phyloP scores from a whole-genome alignment of 208 protist genomes.

The Trypanosoma avium region DNA sequence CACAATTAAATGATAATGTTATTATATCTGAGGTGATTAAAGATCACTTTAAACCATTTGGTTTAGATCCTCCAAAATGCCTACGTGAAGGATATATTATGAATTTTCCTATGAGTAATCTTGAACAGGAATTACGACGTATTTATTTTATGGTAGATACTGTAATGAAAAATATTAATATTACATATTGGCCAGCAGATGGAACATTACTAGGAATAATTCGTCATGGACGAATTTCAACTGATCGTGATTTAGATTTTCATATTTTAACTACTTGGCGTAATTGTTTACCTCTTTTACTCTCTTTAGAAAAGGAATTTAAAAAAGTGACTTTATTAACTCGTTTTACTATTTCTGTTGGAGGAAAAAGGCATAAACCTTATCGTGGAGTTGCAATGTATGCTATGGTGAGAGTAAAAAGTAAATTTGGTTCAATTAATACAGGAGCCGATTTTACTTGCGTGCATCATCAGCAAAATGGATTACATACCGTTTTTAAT shows the following conservation, averaged over 20 bases:
- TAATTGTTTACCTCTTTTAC: slow-evolving; percentile 2
- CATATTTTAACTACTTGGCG: slow-evolving; percentile 10
- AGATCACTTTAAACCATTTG: neutral
- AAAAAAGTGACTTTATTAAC: neutral
- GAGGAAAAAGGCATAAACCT: neutral
- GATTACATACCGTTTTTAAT: slow-evolving; percentile 5
- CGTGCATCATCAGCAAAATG: slow-evolving; percentile 2
- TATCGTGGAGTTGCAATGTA: slow-evolving; percentile 4
- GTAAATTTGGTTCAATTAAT: slow-evolving; percentile 9
- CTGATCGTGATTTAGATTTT: slow-evolving; percentile 23
- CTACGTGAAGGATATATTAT: slow-evolving; percentile 1
- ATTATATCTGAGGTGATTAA: neutral
- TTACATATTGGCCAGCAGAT: slow-evolving; percentile 24
- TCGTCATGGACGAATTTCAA: slow-evolving; percentile 20
- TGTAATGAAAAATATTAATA: slow-evolving; percentile 13
- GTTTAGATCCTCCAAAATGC: neutral
- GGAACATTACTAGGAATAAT: slow-evolving; percentile 19
- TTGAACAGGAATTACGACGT: slow-evolving; percentile 19
- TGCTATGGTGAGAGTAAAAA: slow-evolving; percentile 6
- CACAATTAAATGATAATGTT: neutral
- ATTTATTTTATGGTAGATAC: slow-evolving; percentile 4
- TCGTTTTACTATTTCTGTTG: neutral
- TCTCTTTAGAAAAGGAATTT: slow-evolving; percentile 3
- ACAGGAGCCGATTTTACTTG: slow-evolving; percentile 19
- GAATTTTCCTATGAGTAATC: slow-evolving; percentile 16